phyloP scores from a whole-genome alignment of 2,329 filamentous ascomycete genomes.

The Paraphoma sp. region DNA sequence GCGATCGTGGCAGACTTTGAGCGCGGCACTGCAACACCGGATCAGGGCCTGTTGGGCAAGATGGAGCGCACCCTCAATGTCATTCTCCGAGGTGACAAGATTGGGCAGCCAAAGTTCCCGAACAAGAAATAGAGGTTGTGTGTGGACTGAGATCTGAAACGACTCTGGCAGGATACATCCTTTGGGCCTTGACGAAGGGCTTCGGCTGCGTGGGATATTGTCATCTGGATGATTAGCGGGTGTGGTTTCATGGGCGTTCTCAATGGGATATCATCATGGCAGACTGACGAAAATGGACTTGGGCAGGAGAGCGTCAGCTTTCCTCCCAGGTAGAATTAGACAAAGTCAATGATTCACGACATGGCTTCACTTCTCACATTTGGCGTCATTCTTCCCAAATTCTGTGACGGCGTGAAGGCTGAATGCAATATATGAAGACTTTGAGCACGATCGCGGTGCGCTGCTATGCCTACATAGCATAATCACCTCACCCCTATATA shows the following conservation, averaged over 20 bases:
- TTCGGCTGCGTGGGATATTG: background rate
- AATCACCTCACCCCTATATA: too few species aligned
- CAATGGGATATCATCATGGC: background rate
- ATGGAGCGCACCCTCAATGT: slow-evolving; percentile 89
- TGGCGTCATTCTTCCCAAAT: background rate
- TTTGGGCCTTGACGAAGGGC: background rate
- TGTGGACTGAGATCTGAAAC: background rate
- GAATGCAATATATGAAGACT: too few species aligned
- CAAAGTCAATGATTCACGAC: background rate
- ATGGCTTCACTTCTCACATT: background rate
- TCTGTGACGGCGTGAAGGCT: too few species aligned
- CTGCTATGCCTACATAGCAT: too few species aligned
- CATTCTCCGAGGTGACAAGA: slow-evolving; percentile 83
- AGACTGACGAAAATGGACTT: background rate
- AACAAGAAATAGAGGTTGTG: slow-evolving; percentile 69
- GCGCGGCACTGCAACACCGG: slow-evolving; percentile 76
- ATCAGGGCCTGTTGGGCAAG: slow-evolving; percentile 79
- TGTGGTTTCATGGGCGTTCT: slow-evolving; percentile 8
- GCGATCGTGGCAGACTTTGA: slow-evolving; percentile 85
- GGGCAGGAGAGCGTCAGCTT: background rate
- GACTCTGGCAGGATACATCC: background rate
- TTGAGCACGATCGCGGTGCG: too few species aligned
- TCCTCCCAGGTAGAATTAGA: background rate
- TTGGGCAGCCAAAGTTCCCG: slow-evolving; percentile 81
- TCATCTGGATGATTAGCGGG: slow-evolving; percentile 8